Evolutionary conservation across 2,329 filamentous ascomycete genomes (phyloP).

Genomic region (Colletotrichum agaves): DNA sequence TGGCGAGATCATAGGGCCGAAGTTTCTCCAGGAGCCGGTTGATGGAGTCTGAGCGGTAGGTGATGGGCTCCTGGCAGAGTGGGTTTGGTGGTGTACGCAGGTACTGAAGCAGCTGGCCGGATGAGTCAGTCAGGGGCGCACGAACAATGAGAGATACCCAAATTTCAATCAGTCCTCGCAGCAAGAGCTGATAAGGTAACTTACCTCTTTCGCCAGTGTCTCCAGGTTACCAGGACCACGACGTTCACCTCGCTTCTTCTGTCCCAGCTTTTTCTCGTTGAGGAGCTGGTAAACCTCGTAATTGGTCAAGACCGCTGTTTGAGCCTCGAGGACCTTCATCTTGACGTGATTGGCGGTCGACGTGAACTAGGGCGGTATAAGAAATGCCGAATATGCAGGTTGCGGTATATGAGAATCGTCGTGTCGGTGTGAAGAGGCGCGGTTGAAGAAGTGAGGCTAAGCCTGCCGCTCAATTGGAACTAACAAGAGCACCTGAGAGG

Average conservation of each 20-base stretch:
- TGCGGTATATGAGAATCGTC: conserved; percentile 21
- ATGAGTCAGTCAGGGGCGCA: conserved; percentile 35
- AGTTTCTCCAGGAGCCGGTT: conserved; percentile 64
- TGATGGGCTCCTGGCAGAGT: conserved; percentile 63
- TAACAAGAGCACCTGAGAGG: conserved; percentile 10
- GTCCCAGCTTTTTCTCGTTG: conserved; percentile 61
- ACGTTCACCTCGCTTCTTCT: conserved; percentile 50
- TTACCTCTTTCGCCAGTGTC: conserved; percentile 73
- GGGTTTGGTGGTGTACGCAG: conserved; percentile 66
- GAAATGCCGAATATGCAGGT: conserved; percentile 8
- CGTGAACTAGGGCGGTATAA: too few relatives aligned
- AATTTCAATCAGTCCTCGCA: conserved; percentile 10
- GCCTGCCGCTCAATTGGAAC: conserved; percentile 23
- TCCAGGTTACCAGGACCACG: conserved; percentile 68
- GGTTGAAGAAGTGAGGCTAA: conserved; percentile 25
- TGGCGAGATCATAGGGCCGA: conserved; percentile 69
- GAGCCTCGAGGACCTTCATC: conserved; percentile 79
- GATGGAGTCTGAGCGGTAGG: conserved; percentile 65
- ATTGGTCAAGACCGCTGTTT: conserved; percentile 77
- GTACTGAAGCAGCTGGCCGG: conserved; percentile 67
- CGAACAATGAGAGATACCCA: conserved; percentile 27
- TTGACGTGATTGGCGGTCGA: conserved; percentile 22
- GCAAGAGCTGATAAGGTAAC: conserved; percentile 25
- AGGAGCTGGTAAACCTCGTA: conserved; percentile 78
- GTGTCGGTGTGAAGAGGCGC: conserved; percentile 27